These are phyloP conservation scores for Oryza punctata DNA, from an alignment of 176 grass and related monocot genomes.

Conservation along the genomic window DNA sequence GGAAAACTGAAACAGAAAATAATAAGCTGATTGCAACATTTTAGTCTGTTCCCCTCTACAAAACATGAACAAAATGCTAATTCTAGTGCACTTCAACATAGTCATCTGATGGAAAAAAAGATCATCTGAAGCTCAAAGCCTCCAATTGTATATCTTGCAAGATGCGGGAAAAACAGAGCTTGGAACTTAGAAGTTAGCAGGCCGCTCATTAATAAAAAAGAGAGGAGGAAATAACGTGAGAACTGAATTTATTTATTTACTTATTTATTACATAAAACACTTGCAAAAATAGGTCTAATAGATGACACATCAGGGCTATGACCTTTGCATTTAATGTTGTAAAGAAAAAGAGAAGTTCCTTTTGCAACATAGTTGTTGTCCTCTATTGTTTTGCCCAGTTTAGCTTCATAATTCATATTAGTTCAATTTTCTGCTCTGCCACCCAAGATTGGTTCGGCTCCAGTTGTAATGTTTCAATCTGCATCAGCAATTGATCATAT, in stretches of 20 bases:
- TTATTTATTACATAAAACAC: conserved; percentile 27
- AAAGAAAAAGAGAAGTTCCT: neutral
- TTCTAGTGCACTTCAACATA: neutral
- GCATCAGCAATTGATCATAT: conserved; percentile 33
- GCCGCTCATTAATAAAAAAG: neutral
- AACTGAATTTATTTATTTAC: conserved; percentile 10
- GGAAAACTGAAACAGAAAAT: neutral
- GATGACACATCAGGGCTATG: neutral
- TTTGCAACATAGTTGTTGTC: neutral
- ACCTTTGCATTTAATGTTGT: conserved; percentile 19
- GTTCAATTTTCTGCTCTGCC: conserved; percentile 64
- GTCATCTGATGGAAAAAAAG: no score
- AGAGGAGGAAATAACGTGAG: neutral
- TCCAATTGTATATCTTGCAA: neutral
- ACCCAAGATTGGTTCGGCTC: conserved; percentile 70
- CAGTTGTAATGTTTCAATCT: conserved; percentile 68
- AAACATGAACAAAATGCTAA: conserved; percentile 20
- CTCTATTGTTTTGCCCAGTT: neutral
- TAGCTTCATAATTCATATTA: conserved; percentile 52
- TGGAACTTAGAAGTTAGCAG: neutral
- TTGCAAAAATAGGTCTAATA: conserved; percentile 12
- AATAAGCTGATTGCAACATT: neutral
- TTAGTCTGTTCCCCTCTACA: neutral
- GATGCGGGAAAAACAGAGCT: neutral
- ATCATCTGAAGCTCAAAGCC: neutral